A percentile compares a stretch with the other conserved stretches of the same genome.
Conservation (phyloP, 805 yeast genomes). For the Candida nemodendra region DNA sequence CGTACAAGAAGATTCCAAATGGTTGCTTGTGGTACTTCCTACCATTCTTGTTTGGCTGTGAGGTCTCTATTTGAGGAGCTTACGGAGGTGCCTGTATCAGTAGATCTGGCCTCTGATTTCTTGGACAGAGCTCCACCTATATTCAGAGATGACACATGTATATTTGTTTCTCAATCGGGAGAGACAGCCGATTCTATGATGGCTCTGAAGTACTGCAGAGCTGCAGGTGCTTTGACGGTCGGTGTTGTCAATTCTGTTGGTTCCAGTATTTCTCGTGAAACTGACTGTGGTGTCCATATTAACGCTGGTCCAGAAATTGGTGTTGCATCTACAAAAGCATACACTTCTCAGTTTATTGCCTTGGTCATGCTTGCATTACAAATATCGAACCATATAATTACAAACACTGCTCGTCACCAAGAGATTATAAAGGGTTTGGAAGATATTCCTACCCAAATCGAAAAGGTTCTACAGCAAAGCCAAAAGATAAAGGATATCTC, state of each 20-base stretch:
- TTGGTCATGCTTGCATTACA: constrained; percentile 94
- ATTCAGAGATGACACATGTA: constrained; percentile 95
- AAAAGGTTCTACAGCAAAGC: constrained; percentile 70
- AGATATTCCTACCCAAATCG: constrained; percentile 82
- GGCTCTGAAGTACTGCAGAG: constrained; percentile 92
- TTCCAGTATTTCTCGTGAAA: constrained; percentile 91
- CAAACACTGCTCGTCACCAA: constrained; percentile 69
- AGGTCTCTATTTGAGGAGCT: constrained; percentile 95
- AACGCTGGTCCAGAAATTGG: constrained; percentile 99
- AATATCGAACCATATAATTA: constrained; percentile 87
- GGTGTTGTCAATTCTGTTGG: constrained; percentile 98
- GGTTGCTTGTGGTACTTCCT: constrained; percentile 99
- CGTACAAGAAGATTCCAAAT: constrained; percentile 93
- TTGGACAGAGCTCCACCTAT: constrained; percentile 95
- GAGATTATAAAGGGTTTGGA: constrained; percentile 86
- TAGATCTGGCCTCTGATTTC: constrained; percentile 92
- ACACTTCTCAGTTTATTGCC: constrained; percentile 97
- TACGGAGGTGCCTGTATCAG: constrained; percentile 90
- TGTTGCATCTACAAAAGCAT: constrained; percentile 98
- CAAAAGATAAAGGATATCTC: constrained; percentile 74
- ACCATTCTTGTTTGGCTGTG: constrained; percentile 96
- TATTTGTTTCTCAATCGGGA: constrained; percentile 97
- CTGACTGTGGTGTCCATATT: constrained; percentile 99
- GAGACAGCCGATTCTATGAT: constrained; percentile 98
- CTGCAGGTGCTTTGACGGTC: constrained; percentile 94